These are phyloP conservation scores for Daldinia eschscholtzii DNA, from an alignment of 2,329 filamentous ascomycete genomes.

Conservation along the genomic window DNA sequence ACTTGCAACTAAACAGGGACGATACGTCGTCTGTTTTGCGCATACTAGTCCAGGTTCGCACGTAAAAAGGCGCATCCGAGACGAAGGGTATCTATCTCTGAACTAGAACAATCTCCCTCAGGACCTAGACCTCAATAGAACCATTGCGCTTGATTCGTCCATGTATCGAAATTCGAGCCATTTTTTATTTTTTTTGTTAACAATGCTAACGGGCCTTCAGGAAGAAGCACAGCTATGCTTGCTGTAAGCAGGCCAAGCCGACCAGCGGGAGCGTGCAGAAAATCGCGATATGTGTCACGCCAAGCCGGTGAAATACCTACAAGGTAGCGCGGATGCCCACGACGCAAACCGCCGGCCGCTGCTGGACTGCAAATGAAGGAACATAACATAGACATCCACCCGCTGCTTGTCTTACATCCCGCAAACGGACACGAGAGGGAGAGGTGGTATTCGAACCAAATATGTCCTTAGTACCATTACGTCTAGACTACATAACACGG, in stretches of 20 bases:
- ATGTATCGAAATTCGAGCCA: background rate
- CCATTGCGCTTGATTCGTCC: background rate
- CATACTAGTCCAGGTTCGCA: background rate
- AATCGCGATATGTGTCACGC: slow-evolving; percentile 43
- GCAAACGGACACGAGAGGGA: slow-evolving; percentile 42
- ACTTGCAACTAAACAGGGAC: slow-evolving; percentile 1
- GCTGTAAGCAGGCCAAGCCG: slow-evolving; percentile 20
- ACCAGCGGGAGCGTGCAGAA: slow-evolving; percentile 40
- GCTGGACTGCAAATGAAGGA: slow-evolving; percentile 25
- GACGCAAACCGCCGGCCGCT: slow-evolving; percentile 35
- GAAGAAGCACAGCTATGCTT: slow-evolving; percentile 13
- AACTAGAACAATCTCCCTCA: background rate
- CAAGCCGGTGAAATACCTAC: slow-evolving; percentile 41
- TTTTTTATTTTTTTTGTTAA: background rate
- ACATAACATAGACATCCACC: slow-evolving; percentile 22
- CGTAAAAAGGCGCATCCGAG: background rate
- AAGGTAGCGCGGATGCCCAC: slow-evolving; percentile 23
- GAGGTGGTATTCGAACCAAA: slow-evolving; percentile 29
- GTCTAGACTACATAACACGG: slow-evolving; percentile 25
- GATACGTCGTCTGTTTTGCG: background rate
- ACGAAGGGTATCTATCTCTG: background rate
- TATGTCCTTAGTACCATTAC: slow-evolving; percentile 25
- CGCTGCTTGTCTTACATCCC: slow-evolving; percentile 41
- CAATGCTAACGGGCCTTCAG: background rate
- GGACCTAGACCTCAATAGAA: background rate